These are phyloP conservation scores for Volvox africanus DNA, from an alignment of 139 green algal species.

Conservation along the genomic window DNA sequence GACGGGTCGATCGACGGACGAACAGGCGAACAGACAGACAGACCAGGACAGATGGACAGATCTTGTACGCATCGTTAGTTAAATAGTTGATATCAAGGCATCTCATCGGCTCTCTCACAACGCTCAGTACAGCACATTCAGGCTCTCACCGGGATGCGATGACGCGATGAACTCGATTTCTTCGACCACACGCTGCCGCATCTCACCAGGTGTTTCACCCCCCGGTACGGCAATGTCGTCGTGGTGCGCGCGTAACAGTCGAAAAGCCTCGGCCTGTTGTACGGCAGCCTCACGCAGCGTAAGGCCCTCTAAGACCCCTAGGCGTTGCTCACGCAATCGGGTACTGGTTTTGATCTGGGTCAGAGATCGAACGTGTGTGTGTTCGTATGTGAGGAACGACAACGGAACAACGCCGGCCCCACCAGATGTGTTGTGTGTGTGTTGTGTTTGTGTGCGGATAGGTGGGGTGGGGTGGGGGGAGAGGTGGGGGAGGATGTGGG, in stretches of 20 bases:
- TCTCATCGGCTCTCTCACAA: too few relatives aligned
- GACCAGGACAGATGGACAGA: too few relatives aligned
- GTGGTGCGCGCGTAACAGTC: background rate
- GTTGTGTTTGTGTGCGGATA: too few relatives aligned
- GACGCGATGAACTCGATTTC: conserved; percentile 14
- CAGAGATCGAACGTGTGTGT: too few relatives aligned
- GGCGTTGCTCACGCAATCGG: background rate
- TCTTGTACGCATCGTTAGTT: too few relatives aligned
- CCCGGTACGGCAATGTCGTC: background rate
- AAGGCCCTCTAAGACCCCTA: conserved; percentile 38
- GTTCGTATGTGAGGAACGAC: too few relatives aligned
- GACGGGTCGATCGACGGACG: too few relatives aligned
- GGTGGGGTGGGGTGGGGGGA: too few relatives aligned
- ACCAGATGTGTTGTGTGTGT: background rate
- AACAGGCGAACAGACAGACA: too few relatives aligned
- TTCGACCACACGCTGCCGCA: conserved; percentile 9
- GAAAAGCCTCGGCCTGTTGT: background rate
- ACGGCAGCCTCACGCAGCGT: background rate
- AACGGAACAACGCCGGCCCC: too few relatives aligned
- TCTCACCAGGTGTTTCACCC: background rate
- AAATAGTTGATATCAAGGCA: too few relatives aligned
- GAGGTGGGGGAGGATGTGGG: too few relatives aligned
- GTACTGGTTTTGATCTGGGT: conserved; percentile 13
- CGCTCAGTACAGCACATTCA: background rate
- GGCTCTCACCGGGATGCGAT: background rate